These are phyloP conservation scores for Pythium graminicola DNA, from an alignment of 352 stramenopile species.

Conservation along the genomic window DNA sequence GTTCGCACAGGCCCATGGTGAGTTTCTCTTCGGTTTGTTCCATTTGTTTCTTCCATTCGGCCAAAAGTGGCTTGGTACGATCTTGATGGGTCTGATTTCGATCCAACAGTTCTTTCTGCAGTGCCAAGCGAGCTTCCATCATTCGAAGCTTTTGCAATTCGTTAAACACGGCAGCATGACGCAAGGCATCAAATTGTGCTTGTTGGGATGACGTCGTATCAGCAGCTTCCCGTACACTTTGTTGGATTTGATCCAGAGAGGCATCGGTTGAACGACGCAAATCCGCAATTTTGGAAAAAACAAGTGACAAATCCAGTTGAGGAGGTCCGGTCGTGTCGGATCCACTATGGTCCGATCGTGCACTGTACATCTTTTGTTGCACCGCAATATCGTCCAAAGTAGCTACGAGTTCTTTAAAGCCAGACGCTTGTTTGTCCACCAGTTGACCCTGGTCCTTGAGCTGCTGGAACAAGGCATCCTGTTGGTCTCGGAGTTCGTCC, in stretches of 20 bases:
- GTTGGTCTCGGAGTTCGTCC: conserved; percentile 37
- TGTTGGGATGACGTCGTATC: conserved; percentile 40
- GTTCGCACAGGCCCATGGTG: conserved; percentile 38
- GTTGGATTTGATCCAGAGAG: conserved; percentile 46
- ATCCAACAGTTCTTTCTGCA: conserved; percentile 64
- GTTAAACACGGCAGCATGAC: conserved; percentile 44
- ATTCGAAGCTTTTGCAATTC: conserved; percentile 50
- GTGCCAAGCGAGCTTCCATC: conserved; percentile 44
- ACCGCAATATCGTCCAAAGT: conserved; percentile 49
- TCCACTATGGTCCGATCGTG: not conserved
- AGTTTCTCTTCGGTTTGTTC: conserved; percentile 63
- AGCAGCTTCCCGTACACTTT: conserved; percentile 38
- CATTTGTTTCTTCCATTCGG: conserved; percentile 59
- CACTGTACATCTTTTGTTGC: conserved; percentile 36
- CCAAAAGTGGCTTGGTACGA: conserved; percentile 52
- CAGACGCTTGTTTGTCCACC: conserved; percentile 40
- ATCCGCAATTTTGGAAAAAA: conserved; percentile 76
- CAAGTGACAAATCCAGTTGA: conserved; percentile 65
- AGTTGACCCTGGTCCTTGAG: conserved; percentile 37
- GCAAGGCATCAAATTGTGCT: conserved; percentile 44
- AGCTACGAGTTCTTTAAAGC: conserved; percentile 39
- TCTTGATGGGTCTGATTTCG: conserved; percentile 67
- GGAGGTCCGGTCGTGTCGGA: conserved; percentile 5
- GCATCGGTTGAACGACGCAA: conserved; percentile 53
- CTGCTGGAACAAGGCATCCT: conserved; percentile 33